Evolutionary conservation across 2,329 filamentous ascomycete species (phyloP), one percentile per base, ranked within the genome.

Genomic region (Aspergillus brunneoviolaceus): DNA sequence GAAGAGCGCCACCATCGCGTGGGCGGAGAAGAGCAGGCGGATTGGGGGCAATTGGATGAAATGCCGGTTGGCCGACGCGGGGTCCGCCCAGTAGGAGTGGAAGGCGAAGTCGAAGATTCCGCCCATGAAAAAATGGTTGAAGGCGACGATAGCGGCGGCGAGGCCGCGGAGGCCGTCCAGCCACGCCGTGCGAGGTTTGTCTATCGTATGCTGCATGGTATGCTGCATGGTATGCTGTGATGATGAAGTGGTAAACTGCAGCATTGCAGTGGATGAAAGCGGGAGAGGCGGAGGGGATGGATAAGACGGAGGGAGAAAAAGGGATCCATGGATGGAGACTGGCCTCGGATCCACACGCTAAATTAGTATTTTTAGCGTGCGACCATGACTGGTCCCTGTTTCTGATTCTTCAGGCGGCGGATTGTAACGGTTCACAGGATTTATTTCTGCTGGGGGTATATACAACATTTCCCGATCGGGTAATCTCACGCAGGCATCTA

Each of bases 1-100:
- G 67, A 86, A 86, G 7, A 78, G 76, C 2, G 82, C 78, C 0
- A 86, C 84, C 45, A 78, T 76, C 1, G 74, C 71, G 5, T 70
- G 70, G 2, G 77, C 77, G 1, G 74, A 70, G 35, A 78, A 69
- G 10, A 73, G 53, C 2, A 79, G 63, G 0, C 76, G 75, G 23
- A 80, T 57, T 3, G 78, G 69, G 1, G 77, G 77, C n/a, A 78
- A 67, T 60, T 77, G 75, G 2, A 67, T 58, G n/a, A 67, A 52
- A 11, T 54, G 65, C 0, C 62, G 57, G 49, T 67, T 67, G 5
- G 53, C 58, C 5, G 62, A 59, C 5, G 65, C 59, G 2, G 66
- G 65, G 19, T 61, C 64, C 12, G 63, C 57, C 66, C 67, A 68
- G 52, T 59, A 69, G 0, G 67, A 69, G 33, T 59, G 49, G 48